Evolutionary conservation across 2,329 filamentous ascomycete species (phyloP).

Genomic region (Sphaerulina vaccinii): DNA sequence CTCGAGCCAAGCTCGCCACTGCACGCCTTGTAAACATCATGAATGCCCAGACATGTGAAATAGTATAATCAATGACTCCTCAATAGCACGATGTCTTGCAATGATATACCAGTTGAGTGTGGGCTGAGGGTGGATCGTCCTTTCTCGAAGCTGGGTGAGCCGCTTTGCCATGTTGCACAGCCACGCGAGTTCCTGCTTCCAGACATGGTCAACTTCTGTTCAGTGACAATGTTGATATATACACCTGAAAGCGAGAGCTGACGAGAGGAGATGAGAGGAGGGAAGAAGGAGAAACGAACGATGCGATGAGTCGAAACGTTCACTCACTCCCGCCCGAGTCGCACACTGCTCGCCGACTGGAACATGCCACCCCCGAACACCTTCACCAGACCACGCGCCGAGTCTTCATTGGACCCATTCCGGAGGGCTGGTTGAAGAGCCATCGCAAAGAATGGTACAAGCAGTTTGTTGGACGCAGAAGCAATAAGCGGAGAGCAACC

Average conservation of each 20-base stretch:
- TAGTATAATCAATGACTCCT: too few relatives aligned
- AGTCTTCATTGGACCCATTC: constrained; percentile 65
- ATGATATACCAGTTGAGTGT: too few relatives aligned
- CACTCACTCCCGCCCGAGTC: constrained; percentile 31
- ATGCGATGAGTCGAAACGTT: constrained; percentile 19
- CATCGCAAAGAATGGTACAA: constrained; percentile 65
- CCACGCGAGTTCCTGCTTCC: too few relatives aligned
- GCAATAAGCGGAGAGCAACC: constrained; percentile 26
- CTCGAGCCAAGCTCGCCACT: neutral
- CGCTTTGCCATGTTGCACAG: too few relatives aligned
- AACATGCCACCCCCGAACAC: constrained; percentile 62
- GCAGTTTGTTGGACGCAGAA: constrained; percentile 44
- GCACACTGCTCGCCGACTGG: constrained; percentile 42
- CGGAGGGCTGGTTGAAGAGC: constrained; percentile 63
- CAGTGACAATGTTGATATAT: too few relatives aligned
- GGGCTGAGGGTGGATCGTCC: too few relatives aligned
- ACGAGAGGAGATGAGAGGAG: neutral
- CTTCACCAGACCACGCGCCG: constrained; percentile 61
- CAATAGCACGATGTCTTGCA: too few relatives aligned
- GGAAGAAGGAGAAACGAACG: neutral
- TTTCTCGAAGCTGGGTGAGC: too few relatives aligned
- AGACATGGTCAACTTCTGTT: neutral
- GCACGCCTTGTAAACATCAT: constrained; percentile 17
- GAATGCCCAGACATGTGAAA: neutral
- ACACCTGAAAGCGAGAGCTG: too few relatives aligned